Evolutionary conservation across 75 land plant species (phyloP).

Genomic region (Picea glauca): DNA sequence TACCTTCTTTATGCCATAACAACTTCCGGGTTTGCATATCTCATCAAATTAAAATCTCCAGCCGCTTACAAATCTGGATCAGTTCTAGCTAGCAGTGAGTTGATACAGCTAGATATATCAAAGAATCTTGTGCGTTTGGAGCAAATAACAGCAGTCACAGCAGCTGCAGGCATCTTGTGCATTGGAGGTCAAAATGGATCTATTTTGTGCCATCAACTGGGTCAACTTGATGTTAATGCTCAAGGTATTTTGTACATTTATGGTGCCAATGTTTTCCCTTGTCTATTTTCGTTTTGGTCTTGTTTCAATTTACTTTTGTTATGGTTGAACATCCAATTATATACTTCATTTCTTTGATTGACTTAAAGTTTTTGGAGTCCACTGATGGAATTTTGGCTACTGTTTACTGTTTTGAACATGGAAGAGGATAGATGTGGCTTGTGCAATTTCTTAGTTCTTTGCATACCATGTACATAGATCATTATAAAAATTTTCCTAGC

Average conservation of each 20-base stretch:
- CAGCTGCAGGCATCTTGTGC: conserved; percentile 28
- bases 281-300: too few relatives aligned
- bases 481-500: too few relatives aligned
- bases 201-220: conserved; percentile 40
- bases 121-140: conserved; percentile 7
- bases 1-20: conserved; percentile 38
- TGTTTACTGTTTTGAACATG: not conserved
- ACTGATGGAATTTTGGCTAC: not conserved
- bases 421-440: not conserved
- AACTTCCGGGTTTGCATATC: conserved; percentile 43
- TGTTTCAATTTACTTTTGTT: not conserved
- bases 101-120: conserved; percentile 23
- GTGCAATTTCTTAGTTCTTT: not conserved
- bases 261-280: too few relatives aligned
- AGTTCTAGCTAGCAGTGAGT: conserved; percentile 16
- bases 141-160: conserved; percentile 35
- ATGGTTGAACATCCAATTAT: not conserved
- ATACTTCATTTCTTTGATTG: not conserved
- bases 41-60: conserved; percentile 19
- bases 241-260: conserved; percentile 26
- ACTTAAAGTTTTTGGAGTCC: not conserved
- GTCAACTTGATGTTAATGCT: conserved; percentile 21
- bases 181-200: conserved; percentile 55
- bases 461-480: too few relatives aligned
- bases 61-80: conserved; percentile 27